Conservation (phyloP, 176 grass and related monocot species). For the Panicum miliaceum region DNA sequence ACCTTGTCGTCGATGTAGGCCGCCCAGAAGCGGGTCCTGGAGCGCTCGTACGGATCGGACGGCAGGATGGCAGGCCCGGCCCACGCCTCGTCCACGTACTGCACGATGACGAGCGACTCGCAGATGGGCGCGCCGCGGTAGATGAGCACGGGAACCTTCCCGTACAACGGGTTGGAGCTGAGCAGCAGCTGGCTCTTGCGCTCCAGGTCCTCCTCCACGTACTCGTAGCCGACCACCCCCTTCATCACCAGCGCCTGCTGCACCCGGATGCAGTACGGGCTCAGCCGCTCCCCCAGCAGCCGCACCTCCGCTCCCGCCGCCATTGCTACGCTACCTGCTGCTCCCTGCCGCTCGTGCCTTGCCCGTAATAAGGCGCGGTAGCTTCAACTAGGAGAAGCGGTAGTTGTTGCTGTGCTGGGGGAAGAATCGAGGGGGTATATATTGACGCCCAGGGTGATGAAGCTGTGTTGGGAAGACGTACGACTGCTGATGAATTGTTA, state of each 20-base stretch:
- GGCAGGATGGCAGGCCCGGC: conserved; percentile 15
- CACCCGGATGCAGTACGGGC: conserved; percentile 42
- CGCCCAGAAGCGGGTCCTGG: conserved; percentile 48
- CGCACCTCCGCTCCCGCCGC: conserved; percentile 26
- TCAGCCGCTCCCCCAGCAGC: conserved; percentile 43
- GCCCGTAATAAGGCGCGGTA: too few species aligned
- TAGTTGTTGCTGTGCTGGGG: not conserved
- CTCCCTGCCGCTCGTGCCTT: not conserved
- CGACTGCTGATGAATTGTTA: too few species aligned
- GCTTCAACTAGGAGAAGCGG: not conserved
- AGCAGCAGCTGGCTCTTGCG: conserved; percentile 51
- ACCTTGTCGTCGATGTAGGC: conserved; percentile 42
- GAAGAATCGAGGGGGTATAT: not conserved
- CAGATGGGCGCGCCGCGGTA: conserved; percentile 48
- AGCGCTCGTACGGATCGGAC: conserved; percentile 28
- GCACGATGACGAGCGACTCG: conserved; percentile 50
- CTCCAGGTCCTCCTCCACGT: conserved; percentile 28
- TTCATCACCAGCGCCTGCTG: conserved; percentile 36
- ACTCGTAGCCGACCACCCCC: conserved; percentile 32
- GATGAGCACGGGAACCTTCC: conserved; percentile 55
- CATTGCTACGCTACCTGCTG: conserved; percentile 21
- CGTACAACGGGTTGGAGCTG: conserved; percentile 45
- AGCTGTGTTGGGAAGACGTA: too few species aligned
- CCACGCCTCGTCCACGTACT: conserved; percentile 51
- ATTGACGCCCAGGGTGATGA: not conserved